phyloP scores from a whole-genome alignment of 108 stramenopile genomes.

The Skeletonema costatum region DNA sequence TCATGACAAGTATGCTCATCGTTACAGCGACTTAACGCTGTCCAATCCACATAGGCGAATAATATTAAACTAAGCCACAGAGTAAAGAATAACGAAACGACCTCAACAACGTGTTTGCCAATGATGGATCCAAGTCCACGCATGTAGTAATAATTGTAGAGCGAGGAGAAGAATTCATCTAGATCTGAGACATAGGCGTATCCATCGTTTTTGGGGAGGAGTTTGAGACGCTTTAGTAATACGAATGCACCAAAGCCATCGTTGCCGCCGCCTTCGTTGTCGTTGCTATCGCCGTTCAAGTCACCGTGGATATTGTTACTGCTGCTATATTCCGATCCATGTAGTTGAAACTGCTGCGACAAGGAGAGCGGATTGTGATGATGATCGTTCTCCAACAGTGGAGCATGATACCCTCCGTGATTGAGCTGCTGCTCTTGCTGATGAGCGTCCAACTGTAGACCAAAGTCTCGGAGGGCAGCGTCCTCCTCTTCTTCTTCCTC shows the following conservation, averaged over 20 bases:
- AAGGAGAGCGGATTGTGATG: slow-evolving; percentile 1
- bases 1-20: slow-evolving; percentile 84
- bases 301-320: not conserved
- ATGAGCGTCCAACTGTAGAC: slow-evolving; percentile 4
- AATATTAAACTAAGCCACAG: slow-evolving; percentile 85
- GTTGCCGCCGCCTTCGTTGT: not conserved
- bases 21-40: slow-evolving; percentile 65
- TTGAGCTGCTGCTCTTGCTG: not conserved
- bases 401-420: slow-evolving; percentile 16
- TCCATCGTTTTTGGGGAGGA: slow-evolving; percentile 58
- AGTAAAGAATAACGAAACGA: slow-evolving; percentile 88
- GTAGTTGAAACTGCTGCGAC: not conserved
- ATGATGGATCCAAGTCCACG: slow-evolving; percentile 89
- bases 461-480: slow-evolving; percentile 26
- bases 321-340: not conserved
- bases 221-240: slow-evolving; percentile 55
- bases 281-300: not conserved
- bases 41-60: slow-evolving; percentile 91
- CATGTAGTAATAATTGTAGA: slow-evolving; percentile 92
- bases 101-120: slow-evolving; percentile 81
- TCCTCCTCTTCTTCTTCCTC: slow-evolving; percentile 21
- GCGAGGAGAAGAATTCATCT: slow-evolving; percentile 81
- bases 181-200: slow-evolving; percentile 83
- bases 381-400: slow-evolving; percentile 20
- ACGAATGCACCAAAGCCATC: slow-evolving; percentile 57